Evolutionary conservation across 768 basidiomycete genomes (phyloP).

Genomic region (Tricholoma bakamatsutake): DNA sequence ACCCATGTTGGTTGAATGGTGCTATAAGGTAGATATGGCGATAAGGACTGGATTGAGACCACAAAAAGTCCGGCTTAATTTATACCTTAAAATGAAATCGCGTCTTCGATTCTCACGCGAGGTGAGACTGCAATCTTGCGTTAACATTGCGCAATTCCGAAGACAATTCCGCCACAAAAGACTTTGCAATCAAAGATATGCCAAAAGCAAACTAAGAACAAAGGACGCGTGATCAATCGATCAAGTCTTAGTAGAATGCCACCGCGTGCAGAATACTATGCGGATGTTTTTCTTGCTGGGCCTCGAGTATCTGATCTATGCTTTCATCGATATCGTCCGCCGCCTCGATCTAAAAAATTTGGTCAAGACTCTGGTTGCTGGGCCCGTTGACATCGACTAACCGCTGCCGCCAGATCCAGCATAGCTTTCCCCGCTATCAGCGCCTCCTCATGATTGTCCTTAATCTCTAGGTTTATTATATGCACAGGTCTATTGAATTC

Average conservation of each 20-base stretch:
- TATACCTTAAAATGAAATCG: conserved; percentile 28
- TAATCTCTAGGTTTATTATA: conserved; percentile 96
- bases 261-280: conserved; percentile 90
- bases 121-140: conserved; percentile 27
- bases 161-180: not conserved
- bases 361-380: conserved; percentile 7
- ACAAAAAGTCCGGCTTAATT: not conserved
- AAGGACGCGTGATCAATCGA: not conserved
- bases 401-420: conserved; percentile 83
- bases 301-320: conserved; percentile 80
- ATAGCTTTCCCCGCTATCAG: conserved; percentile 94
- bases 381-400: conserved; percentile 35
- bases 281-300: conserved; percentile 85
- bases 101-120: conserved; percentile 62
- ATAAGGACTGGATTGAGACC: not conserved
- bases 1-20: conserved; percentile 27
- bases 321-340: conserved; percentile 86
- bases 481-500: conserved; percentile 94
- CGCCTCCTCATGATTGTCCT: conserved; percentile 98
- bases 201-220: not conserved
- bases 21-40: not conserved
- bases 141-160: conserved; percentile 36
- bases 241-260: conserved; percentile 67
- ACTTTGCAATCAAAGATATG: not conserved
- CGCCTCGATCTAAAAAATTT: conserved; percentile 66